These are phyloP conservation scores for Paracoccidioides lutzii DNA, from an alignment of 2,329 filamentous ascomycete species.

Conservation along the genomic window DNA sequence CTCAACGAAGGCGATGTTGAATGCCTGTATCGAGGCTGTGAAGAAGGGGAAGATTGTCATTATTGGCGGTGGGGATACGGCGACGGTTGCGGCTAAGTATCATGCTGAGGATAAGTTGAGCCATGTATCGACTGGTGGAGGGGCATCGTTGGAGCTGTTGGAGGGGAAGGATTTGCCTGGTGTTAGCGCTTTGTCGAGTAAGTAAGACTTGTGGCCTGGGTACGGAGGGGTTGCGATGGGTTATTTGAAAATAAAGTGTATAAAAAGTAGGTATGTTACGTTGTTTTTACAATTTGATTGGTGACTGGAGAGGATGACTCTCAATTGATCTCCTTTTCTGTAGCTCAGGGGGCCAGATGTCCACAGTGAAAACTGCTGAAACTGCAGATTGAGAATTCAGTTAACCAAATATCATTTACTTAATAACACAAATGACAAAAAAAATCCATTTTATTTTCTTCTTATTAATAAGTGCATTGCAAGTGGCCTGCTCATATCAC, in stretches of 20 bases:
- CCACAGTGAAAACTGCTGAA: too few relatives aligned
- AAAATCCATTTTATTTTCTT: too few relatives aligned
- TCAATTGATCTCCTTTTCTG: too few relatives aligned
- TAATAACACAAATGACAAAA: too few relatives aligned
- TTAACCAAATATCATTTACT: too few relatives aligned
- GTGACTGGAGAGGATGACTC: too few relatives aligned
- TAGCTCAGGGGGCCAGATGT: too few relatives aligned
- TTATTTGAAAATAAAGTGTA: neutral
- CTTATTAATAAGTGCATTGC: too few relatives aligned
- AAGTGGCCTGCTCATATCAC: too few relatives aligned
- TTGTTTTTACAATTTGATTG: too few relatives aligned
- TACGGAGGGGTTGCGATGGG: neutral
- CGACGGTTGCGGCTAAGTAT: constrained; percentile 96
- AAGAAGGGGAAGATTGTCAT: constrained; percentile 88
- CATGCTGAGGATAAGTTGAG: constrained; percentile 91
- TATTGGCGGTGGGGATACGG: constrained; percentile 95
- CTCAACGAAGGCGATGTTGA: constrained; percentile 83
- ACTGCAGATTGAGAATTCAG: too few relatives aligned
- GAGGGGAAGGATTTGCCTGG: constrained; percentile 97
- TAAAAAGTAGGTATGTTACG: too few relatives aligned
- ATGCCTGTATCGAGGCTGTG: constrained; percentile 71
- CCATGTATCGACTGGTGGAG: constrained; percentile 94
- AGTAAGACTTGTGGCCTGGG: constrained; percentile 30
- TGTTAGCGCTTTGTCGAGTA: constrained; percentile 76
- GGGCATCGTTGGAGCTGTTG: constrained; percentile 86